Conservation (phyloP, 164 flowering plant genomes). For the Magnolia changhungtana region DNA sequence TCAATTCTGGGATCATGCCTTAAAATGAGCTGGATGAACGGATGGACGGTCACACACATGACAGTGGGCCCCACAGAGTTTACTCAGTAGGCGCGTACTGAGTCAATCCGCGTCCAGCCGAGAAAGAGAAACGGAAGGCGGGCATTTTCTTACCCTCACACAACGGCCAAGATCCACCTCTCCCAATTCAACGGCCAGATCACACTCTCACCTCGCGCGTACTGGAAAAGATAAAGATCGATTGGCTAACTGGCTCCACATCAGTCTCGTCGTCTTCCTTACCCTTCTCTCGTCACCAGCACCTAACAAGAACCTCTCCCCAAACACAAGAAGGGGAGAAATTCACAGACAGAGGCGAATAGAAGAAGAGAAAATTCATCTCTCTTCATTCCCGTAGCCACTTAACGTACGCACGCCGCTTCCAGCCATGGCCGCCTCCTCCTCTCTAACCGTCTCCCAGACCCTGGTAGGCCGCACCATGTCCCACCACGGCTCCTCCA, state of each 20-base stretch:
- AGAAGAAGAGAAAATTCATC: neutral
- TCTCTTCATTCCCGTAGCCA: neutral
- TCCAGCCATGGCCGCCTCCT: conserved; percentile 26
- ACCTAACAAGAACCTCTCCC: neutral
- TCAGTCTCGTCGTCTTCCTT: neutral
- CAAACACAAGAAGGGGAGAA: neutral
- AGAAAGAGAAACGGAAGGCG: neutral
- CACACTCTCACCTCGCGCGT: neutral
- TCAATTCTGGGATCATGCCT: too few relatives aligned
- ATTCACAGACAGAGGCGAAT: neutral
- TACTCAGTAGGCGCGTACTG: too few relatives aligned
- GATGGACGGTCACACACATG: too few relatives aligned
- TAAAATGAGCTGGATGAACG: too few relatives aligned
- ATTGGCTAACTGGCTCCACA: neutral
- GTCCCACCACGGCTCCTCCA: conserved; percentile 31
- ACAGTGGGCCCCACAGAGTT: too few relatives aligned
- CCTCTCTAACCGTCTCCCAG: conserved; percentile 33
- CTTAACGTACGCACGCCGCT: neutral
- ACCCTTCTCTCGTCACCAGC: neutral
- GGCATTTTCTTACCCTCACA: neutral
- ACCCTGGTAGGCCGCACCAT: conserved; percentile 27
- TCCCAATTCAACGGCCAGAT: neutral
- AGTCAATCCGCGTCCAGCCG: neutral
- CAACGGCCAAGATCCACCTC: conserved; percentile 1
- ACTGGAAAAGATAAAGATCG: neutral